Percentiles rank a stretch among this genome's conserved stretches.
phyloP scores from a whole-genome alignment of 2,329 filamentous ascomycete species.

The Pseudocercospora vitis region DNA sequence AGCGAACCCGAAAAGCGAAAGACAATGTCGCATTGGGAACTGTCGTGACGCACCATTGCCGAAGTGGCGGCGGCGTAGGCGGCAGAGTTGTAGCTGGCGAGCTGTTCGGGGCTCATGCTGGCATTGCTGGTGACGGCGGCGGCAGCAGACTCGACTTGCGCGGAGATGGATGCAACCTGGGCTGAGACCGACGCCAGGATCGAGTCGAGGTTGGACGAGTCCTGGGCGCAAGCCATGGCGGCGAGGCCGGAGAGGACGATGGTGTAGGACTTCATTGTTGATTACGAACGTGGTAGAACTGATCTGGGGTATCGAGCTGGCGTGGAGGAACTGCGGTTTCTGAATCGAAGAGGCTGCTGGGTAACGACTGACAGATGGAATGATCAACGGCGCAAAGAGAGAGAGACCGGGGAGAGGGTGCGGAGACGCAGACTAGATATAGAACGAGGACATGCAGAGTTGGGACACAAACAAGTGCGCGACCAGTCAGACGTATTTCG shows the following conservation, averaged over 20 bases:
- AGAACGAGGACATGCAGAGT: not conserved
- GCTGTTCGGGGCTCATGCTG: conserved; percentile 16
- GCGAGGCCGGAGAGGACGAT: conserved; percentile 23
- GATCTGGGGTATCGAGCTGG: not conserved
- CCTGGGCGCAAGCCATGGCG: conserved; percentile 26
- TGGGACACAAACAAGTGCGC: not conserved
- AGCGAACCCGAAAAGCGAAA: not conserved
- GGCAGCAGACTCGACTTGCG: conserved; percentile 14
- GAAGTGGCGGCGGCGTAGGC: conserved; percentile 17
- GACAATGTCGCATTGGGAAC: too few relatives aligned
- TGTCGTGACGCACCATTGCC: conserved; percentile 20
- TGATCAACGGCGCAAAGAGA: not conserved
- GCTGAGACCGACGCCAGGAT: conserved; percentile 18
- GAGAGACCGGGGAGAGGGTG: not conserved
- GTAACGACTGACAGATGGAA: conserved; percentile 10
- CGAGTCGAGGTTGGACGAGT: conserved; percentile 1
- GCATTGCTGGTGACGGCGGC: conserved; percentile 16
- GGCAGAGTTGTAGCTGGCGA: conserved; percentile 22
- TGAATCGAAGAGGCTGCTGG: not conserved
- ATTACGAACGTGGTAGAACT: not conserved
- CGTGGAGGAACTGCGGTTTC: not conserved
- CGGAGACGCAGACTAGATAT: not conserved
- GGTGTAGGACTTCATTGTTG: conserved; percentile 22
- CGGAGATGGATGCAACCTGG: conserved; percentile 15
- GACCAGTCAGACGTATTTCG: not conserved